Percentiles rank a stretch among this genome's conserved stretches.
Evolutionary conservation across 495 filamentous ascomycete genomes (phyloP).

Genomic region (Clohesyomyces aquaticus): DNA sequence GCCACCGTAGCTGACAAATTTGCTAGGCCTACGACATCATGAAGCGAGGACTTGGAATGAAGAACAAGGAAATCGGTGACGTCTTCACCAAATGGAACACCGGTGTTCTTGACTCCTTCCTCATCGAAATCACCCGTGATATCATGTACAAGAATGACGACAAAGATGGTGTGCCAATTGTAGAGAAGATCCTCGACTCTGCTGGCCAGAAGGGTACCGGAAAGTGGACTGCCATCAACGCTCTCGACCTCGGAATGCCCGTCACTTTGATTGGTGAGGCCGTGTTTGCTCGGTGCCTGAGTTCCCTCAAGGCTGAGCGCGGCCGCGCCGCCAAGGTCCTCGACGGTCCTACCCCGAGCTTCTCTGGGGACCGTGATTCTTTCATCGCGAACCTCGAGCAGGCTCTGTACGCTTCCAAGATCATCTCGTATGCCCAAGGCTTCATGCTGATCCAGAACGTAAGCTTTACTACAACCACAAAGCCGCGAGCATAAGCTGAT

Average conservation of each 20-base stretch:
- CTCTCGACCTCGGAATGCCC: conserved; percentile 97
- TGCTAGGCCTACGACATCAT: conserved; percentile 97
- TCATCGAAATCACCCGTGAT: conserved; percentile 98
- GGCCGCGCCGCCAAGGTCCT: conserved; percentile 78
- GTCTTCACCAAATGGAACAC: conserved; percentile 96
- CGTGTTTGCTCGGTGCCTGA: conserved; percentile 92
- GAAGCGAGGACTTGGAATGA: conserved; percentile 89
- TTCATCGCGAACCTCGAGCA: conserved; percentile 98
- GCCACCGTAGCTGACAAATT: conserved; percentile 22
- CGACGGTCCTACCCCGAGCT: conserved; percentile 72
- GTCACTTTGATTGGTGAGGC: conserved; percentile 97
- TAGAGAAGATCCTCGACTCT: conserved; percentile 99
- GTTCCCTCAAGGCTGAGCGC: conserved; percentile 93
- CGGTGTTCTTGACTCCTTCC: conserved; percentile 97
- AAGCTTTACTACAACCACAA: conserved; percentile 43
- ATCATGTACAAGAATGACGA: conserved; percentile 97
- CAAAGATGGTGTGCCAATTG: conserved; percentile 76
- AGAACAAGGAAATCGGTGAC: conserved; percentile 90
- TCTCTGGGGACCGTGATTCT: conserved; percentile 85
- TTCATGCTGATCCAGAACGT: conserved; percentile 99
- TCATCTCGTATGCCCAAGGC: conserved; percentile 98
- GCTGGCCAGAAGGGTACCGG: conserved; percentile 99
- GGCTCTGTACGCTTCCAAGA: conserved; percentile 98
- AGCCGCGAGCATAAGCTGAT: conserved; percentile 6
- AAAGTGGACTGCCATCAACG: conserved; percentile 99